Evolutionary conservation across 257 asterid species (phyloP).

Genomic region (Coffea eugenioides): DNA sequence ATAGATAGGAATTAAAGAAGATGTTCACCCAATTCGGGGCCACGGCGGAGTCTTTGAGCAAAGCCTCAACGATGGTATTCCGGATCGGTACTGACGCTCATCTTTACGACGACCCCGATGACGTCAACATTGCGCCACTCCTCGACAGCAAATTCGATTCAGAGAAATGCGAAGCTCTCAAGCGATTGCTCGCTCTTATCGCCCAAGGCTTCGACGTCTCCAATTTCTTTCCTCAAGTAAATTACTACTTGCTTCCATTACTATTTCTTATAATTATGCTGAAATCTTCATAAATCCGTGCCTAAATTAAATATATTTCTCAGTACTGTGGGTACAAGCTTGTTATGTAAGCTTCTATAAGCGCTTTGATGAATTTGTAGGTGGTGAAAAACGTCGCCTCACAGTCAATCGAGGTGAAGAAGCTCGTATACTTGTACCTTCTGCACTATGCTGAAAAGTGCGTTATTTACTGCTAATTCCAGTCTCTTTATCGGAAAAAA

Average conservation of each 20-base stretch:
- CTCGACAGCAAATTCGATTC: conserved; percentile 96
- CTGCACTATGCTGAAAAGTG: conserved; percentile 97
- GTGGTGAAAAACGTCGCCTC: conserved; percentile 98
- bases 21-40: conserved; percentile 85
- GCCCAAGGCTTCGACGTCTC: conserved; percentile 92
- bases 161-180: conserved; percentile 92
- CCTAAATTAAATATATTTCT: background rate
- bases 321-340: background rate
- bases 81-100: conserved; percentile 96
- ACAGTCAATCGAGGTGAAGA: conserved; percentile 86
- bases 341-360: background rate
- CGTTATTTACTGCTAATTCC: conserved; percentile 16
- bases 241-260: background rate
- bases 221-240: conserved; percentile 85
- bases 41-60: conserved; percentile 89
- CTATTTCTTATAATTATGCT: background rate
- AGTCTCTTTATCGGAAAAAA: background rate
- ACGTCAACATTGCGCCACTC: conserved; percentile 79
- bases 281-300: background rate
- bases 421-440: conserved; percentile 89
- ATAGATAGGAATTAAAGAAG: background rate
- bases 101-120: conserved; percentile 96
- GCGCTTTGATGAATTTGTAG: conserved; percentile 30
- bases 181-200: conserved; percentile 89
- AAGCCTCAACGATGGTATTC: conserved; percentile 87